Evolutionary conservation across 2,329 filamentous ascomycete genomes (phyloP).

Genomic region (Curvularia lunata): DNA sequence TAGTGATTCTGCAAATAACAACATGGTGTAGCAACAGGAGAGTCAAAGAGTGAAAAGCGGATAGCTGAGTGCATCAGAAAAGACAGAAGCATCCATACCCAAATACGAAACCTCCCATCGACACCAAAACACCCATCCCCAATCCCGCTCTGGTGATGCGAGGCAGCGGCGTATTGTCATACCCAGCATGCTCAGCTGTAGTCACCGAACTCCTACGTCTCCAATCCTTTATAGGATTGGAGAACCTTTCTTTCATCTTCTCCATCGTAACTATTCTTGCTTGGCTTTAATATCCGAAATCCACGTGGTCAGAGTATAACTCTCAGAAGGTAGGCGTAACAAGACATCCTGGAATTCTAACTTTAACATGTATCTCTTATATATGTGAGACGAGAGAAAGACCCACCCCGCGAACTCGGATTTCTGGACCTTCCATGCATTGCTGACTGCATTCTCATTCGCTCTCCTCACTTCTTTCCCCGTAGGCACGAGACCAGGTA

Average conservation of each 20-base stretch:
- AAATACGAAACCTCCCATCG: constrained; percentile 33
- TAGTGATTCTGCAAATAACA: background rate
- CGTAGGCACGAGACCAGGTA: constrained; percentile 16
- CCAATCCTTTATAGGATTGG: constrained; percentile 27
- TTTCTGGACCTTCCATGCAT: background rate
- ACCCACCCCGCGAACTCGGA: background rate
- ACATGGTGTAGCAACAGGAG: background rate
- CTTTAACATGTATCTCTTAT: background rate
- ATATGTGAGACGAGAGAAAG: background rate
- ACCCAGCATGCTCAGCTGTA: constrained; percentile 31
- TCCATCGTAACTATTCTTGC: background rate
- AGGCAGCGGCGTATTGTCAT: constrained; percentile 32
- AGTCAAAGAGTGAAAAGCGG: background rate
- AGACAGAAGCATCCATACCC: background rate
- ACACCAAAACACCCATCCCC: constrained; percentile 39
- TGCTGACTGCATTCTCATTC: background rate
- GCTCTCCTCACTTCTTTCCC: background rate
- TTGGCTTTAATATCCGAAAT: background rate
- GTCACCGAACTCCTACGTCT: constrained; percentile 21
- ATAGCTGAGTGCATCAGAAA: background rate
- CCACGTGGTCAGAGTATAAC: background rate
- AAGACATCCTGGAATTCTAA: background rate
- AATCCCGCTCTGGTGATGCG: constrained; percentile 29
- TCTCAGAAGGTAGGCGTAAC: background rate
- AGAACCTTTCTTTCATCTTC: constrained; percentile 21